Evolutionary conservation across 2,329 filamentous ascomycete genomes (phyloP), one percentile per base, ranked within the genome.

Genomic region (Colletotrichum lentis): DNA sequence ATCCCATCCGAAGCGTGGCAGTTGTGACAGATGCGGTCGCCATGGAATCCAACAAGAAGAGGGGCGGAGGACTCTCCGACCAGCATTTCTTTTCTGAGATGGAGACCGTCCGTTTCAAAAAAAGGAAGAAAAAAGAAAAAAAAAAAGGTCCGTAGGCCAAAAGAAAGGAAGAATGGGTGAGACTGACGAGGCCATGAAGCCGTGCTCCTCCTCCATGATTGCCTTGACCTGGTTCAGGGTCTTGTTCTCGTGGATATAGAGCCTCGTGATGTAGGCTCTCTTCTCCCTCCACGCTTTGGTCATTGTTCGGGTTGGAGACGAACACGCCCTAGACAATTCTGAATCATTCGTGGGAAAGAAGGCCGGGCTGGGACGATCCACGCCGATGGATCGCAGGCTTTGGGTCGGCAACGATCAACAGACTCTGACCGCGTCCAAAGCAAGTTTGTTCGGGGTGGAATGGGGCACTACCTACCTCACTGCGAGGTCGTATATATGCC

Each of bases 241-340:
- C 60, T 72, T 74, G 43, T 76, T 76, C 20, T 81, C 75, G 4
- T 75, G 70, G 58, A 79, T 80, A 73, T 85, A 85, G 35, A 83
- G 71, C 27, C 70, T 70, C 44, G 77, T 73, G 66, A 85, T 83
- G 35, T 69, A 71, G 1, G 70, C 62, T 37, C 74, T 76, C 73
- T 80, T 71, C 22, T 77, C 73, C 7, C 77, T 74, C 82, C 82
- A 85, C 16, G 75, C 71, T 70, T 83, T 83, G 24, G 80, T 81
- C 82, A 84, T 84, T 57, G 70, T 79, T 69, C 49, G 67, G 67
- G 49, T 67, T 53, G 47, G 47, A 18, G 10, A 50, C 58, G 10
- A 56, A 57, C 46, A 24, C 49, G 41, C 20, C 16, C 18, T 24
- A 16, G 37, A 37, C 41, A 27, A 16, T 43, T 22, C 18, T 60